Conservation (phyloP, 2,329 filamentous ascomycete species). For the Orbilia javanica region DNA sequence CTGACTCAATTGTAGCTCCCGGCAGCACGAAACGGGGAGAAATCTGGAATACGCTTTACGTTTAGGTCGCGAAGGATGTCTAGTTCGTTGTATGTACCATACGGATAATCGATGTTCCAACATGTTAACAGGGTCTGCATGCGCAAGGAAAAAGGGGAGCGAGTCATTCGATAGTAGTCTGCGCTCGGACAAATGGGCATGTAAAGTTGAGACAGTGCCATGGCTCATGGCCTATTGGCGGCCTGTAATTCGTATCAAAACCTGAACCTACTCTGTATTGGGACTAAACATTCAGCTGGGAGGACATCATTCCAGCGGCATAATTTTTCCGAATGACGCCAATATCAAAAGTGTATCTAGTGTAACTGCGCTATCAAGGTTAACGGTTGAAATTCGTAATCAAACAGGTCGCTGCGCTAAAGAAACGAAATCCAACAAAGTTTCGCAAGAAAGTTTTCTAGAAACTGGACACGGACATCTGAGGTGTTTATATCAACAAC, state of each 20-base stretch:
- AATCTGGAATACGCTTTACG: not conserved
- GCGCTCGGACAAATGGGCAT: constrained; percentile 17
- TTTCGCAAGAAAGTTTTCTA: constrained; percentile 1
- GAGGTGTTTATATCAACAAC: constrained; percentile 17
- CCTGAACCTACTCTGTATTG: not conserved
- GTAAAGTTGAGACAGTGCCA: constrained; percentile 16
- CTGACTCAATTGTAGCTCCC: not conserved
- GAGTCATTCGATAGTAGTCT: constrained; percentile 25
- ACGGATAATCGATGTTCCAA: not conserved
- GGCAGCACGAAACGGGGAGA: not conserved
- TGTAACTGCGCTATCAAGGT: constrained; percentile 7
- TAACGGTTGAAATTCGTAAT: constrained; percentile 29
- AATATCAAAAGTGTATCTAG: not conserved
- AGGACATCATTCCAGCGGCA: constrained; percentile 6
- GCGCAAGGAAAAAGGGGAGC: constrained; percentile 11
- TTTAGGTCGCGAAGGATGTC: not conserved
- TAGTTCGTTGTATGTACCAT: not conserved
- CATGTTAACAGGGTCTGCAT: not conserved
- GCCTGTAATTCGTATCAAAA: not conserved
- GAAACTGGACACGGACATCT: constrained; percentile 3
- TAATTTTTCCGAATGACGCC: constrained; percentile 52
- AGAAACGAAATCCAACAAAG: constrained; percentile 8
- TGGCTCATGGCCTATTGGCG: not conserved
- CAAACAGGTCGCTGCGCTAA: constrained; percentile 23
- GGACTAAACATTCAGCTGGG: not conserved